Evolutionary conservation across 2,329 filamentous ascomycete genomes (phyloP).

Genomic region (Hypoxylon sp.): DNA sequence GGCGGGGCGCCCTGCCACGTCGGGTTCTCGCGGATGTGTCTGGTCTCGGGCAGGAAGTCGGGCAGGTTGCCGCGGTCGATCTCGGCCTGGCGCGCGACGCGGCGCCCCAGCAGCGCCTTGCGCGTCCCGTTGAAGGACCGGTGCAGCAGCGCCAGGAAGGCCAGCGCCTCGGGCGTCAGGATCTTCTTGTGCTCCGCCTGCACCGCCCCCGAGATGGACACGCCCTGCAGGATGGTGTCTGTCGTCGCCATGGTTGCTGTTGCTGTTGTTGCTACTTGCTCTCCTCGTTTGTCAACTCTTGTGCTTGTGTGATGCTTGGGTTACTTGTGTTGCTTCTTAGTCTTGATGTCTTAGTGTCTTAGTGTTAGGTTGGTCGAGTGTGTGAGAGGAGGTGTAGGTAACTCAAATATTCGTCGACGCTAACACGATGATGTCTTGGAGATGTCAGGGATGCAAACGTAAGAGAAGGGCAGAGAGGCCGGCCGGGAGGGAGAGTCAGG

Average conservation of each 20-base stretch:
- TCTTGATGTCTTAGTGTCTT: too few species aligned
- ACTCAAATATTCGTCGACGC: conserved; percentile 5
- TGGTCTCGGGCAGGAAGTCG: conserved; percentile 96
- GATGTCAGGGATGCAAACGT: conserved; percentile 4
- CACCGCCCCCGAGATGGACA: conserved; percentile 82
- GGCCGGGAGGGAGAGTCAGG: conserved; percentile 5
- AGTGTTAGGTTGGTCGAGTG: neutral
- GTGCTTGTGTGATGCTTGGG: neutral
- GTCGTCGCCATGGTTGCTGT: conserved; percentile 67
- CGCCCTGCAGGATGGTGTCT: conserved; percentile 84
- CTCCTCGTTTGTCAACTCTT: conserved; percentile 5
- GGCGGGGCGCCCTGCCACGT: conserved; percentile 93
- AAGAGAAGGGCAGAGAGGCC: conserved; percentile 1
- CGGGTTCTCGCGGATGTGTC: conserved; percentile 90
- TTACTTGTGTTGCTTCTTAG: neutral
- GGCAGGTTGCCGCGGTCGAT: conserved; percentile 88
- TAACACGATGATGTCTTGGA: conserved; percentile 14
- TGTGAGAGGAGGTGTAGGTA: conserved; percentile 26
- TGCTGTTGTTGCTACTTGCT: neutral
- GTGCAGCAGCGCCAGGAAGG: conserved; percentile 93
- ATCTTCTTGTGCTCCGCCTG: conserved; percentile 86
- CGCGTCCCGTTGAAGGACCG: conserved; percentile 91
- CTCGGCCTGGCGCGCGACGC: conserved; percentile 86
- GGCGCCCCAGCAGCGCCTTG: conserved; percentile 87
- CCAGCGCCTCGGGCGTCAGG: conserved; percentile 85